Evolutionary conservation across 306 rosid genomes (phyloP).

Genomic region (Parietaria judaica): DNA sequence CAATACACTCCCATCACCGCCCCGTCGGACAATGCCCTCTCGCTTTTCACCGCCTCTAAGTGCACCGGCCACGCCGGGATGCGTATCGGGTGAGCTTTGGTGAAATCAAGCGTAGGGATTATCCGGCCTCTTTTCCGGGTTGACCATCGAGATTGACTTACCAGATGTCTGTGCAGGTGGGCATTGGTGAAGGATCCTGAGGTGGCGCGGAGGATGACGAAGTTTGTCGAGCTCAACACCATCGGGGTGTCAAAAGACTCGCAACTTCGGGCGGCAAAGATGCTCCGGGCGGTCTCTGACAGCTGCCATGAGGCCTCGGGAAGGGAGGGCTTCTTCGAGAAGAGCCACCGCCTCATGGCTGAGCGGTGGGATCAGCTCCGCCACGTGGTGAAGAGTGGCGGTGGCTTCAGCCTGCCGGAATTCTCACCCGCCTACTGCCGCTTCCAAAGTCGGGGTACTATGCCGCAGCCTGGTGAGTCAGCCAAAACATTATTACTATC

Average conservation of each 20-base stretch:
- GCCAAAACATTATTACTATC: too few species aligned
- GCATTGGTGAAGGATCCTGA: constrained; percentile 69
- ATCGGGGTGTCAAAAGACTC: constrained; percentile 94
- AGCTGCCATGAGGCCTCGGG: constrained; percentile 23
- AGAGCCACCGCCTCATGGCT: constrained; percentile 37
- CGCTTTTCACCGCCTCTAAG: constrained; percentile 75
- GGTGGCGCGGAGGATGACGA: constrained; percentile 63
- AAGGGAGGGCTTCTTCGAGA: constrained; percentile 43
- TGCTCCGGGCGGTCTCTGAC: constrained; percentile 45
- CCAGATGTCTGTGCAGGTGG: constrained; percentile 42
- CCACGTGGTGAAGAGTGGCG: constrained; percentile 33
- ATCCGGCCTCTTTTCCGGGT: neutral
- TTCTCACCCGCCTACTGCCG: constrained; percentile 44
- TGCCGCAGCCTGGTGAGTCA: constrained; percentile 62
- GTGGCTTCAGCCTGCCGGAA: constrained; percentile 42
- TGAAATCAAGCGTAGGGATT: neutral
- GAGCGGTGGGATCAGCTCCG: constrained; percentile 64
- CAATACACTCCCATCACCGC: constrained; percentile 76
- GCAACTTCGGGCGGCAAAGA: constrained; percentile 76
- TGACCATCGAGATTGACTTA: neutral
- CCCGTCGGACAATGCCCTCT: constrained; percentile 52
- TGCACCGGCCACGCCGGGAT: constrained; percentile 84
- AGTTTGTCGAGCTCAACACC: constrained; percentile 63
- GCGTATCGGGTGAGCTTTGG: constrained; percentile 65
- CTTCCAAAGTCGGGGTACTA: constrained; percentile 26